phyloP scores from a whole-genome alignment of 306 rosid species.

The Dryas alaskensis region DNA sequence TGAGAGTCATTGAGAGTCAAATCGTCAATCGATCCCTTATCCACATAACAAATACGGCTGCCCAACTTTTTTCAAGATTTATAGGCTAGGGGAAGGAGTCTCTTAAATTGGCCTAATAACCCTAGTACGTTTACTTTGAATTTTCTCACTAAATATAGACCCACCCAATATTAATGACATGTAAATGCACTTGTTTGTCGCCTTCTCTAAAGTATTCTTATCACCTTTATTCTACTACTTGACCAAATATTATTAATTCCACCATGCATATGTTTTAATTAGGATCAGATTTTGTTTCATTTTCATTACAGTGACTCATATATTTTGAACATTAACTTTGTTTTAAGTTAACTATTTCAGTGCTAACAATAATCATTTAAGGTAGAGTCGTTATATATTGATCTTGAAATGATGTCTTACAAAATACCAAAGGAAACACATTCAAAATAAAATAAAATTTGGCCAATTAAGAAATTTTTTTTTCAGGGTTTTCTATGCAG shows the following conservation, averaged over 20 bases:
- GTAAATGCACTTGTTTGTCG: neutral
- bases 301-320: no score
- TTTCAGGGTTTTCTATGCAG: neutral
- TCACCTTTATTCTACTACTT: neutral
- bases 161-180: neutral
- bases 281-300: no score
- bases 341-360: no score
- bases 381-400: no score
- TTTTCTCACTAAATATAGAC: neutral
- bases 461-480: neutral
- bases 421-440: no score
- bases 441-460: neutral
- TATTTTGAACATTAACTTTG: no score
- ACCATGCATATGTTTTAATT: neutral
- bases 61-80: no score
- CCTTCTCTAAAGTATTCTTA: neutral
- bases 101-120: neutral
- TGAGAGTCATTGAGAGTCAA: neutral
- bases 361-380: no score
- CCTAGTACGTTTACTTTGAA: neutral
- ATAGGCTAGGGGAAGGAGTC: neutral
- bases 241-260: neutral
- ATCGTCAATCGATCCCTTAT: neutral
- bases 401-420: no score
- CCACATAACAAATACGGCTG: neutral